Percentiles rank a stretch among this genome's conserved stretches.
Conservation (phyloP, 2,329 filamentous ascomycete genomes). For the Diaporthe ilicicola region DNA sequence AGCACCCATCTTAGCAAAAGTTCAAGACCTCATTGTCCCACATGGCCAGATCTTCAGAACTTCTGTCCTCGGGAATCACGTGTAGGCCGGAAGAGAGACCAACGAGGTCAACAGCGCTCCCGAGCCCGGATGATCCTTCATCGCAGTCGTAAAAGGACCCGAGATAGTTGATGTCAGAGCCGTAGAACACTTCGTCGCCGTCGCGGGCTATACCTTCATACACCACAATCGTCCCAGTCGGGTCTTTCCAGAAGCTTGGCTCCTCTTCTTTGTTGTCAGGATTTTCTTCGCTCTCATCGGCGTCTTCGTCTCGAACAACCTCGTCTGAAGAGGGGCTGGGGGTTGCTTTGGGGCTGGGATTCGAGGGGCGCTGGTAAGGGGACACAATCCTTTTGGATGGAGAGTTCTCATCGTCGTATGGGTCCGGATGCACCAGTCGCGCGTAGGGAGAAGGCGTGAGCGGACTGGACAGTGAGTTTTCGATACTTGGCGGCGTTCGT, state of each 20-base stretch:
- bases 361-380: not conserved
- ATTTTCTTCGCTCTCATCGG: not conserved
- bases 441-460: not conserved
- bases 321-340: not conserved
- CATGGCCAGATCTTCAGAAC: slow-evolving; percentile 16
- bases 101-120: slow-evolving; percentile 6
- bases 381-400: not conserved
- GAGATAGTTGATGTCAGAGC: slow-evolving; percentile 25
- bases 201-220: slow-evolving; percentile 23
- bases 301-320: not conserved
- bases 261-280: not conserved
- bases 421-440: slow-evolving; percentile 10
- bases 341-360: not conserved
- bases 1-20: not conserved
- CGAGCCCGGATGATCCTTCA: slow-evolving; percentile 13
- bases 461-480: not conserved
- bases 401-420: slow-evolving; percentile 5
- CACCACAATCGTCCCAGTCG: slow-evolving; percentile 16
- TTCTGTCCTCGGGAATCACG: slow-evolving; percentile 13
- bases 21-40: slow-evolving; percentile 13
- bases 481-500: not conserved
- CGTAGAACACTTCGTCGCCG: slow-evolving; percentile 17
- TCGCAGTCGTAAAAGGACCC: slow-evolving; percentile 22
- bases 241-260: slow-evolving; percentile 20
- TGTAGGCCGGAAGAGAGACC: slow-evolving; percentile 7